phyloP scores from a whole-genome alignment of 805 yeast genomes.

The Blastobotrys peoriensis region DNA sequence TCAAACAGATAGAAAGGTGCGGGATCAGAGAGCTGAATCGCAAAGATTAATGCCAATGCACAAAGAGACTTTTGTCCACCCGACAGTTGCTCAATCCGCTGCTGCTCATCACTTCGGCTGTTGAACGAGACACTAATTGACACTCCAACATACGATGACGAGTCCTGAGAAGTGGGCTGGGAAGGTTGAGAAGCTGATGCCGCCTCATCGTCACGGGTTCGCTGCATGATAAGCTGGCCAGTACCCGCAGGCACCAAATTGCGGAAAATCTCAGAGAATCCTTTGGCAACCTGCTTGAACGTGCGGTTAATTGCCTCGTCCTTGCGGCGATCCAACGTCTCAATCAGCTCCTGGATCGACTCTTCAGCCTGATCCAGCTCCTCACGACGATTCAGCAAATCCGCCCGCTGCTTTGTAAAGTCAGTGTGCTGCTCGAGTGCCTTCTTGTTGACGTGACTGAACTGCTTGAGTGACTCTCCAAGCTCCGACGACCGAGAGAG shows the following conservation, averaged over 20 bases:
- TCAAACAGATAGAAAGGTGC: slow-evolving; percentile 96
- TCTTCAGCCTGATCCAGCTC: slow-evolving; percentile 66
- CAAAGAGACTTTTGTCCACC: slow-evolving; percentile 98
- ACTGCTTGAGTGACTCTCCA: slow-evolving; percentile 53
- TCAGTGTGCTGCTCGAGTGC: slow-evolving; percentile 78
- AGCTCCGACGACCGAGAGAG: slow-evolving; percentile 47
- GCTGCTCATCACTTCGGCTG: slow-evolving; percentile 77
- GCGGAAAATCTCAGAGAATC: slow-evolving; percentile 70
- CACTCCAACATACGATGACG: slow-evolving; percentile 57
- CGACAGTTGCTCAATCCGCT: slow-evolving; percentile 80
- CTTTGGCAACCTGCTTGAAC: slow-evolving; percentile 66
- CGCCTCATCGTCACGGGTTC: slow-evolving; percentile 28
- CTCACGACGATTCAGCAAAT: slow-evolving; percentile 53
- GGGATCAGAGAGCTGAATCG: slow-evolving; percentile 92
- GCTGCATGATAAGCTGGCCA: slow-evolving; percentile 67
- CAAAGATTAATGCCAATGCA: slow-evolving; percentile 88
- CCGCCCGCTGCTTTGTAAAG: slow-evolving; percentile 67
- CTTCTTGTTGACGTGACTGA: slow-evolving; percentile 77
- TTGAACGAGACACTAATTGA: slow-evolving; percentile 86
- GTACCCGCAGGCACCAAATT: slow-evolving; percentile 76
- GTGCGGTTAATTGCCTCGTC: slow-evolving; percentile 75
- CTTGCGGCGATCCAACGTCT: slow-evolving; percentile 67
- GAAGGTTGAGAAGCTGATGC: slow-evolving; percentile 18
- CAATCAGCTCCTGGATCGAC: slow-evolving; percentile 68
- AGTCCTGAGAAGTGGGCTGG: slow-evolving; percentile 11